These are phyloP conservation scores for Ciborinia camelliae DNA, from an alignment of 2,329 filamentous ascomycete species.

Conservation along the genomic window DNA sequence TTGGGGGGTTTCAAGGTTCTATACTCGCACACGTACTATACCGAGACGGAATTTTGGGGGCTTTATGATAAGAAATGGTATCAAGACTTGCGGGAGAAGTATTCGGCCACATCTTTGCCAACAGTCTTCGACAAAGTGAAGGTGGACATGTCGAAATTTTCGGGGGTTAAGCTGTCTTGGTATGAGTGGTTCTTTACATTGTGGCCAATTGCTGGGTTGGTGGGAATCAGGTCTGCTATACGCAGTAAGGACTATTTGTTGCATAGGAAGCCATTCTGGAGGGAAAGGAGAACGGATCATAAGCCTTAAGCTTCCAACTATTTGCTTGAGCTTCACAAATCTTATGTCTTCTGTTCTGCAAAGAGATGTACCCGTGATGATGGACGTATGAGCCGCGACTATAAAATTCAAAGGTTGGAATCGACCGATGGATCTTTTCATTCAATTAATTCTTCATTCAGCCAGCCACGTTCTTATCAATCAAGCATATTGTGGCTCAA, in stretches of 20 bases:
- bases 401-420: too few species aligned
- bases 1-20: not conserved
- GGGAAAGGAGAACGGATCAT: not conserved
- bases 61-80: not conserved
- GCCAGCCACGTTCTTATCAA: too few species aligned
- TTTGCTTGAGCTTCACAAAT: too few species aligned
- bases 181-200: not conserved
- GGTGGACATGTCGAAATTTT: not conserved
- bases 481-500: too few species aligned
- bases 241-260: not conserved
- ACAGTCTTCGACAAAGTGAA: slow-evolving; percentile 1
- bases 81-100: not conserved
- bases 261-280: not conserved
- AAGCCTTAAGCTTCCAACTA: not conserved
- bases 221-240: not conserved
- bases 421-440: too few species aligned
- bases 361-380: too few species aligned
- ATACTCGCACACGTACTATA: not conserved
- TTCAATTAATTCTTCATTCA: too few species aligned
- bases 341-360: too few species aligned
- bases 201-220: not conserved
- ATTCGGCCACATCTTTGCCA: not conserved
- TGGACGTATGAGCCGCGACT: too few species aligned
- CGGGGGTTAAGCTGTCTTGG: not conserved
- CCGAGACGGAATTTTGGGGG: not conserved